Conservation (phyloP, 2,329 filamentous ascomycete species). For the Fragosphaeria purpurea region DNA sequence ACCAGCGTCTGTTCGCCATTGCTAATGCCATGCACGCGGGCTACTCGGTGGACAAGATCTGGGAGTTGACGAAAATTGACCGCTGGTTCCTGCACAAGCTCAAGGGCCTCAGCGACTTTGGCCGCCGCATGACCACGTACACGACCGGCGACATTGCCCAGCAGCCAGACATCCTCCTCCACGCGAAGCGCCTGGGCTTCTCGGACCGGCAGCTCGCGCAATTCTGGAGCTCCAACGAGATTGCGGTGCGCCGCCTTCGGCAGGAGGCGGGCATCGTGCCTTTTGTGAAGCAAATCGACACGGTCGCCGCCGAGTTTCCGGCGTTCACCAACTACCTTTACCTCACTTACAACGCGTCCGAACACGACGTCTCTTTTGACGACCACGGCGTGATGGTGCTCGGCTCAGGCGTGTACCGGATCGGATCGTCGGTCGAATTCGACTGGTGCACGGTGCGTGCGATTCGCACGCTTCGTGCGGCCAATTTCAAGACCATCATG, state of each 20-base stretch:
- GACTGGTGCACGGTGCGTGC: conserved; percentile 97
- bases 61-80: conserved; percentile 96
- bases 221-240: conserved; percentile 90
- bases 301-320: conserved; percentile 93
- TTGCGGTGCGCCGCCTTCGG: conserved; percentile 73
- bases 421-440: conserved; percentile 96
- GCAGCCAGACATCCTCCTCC: conserved; percentile 56
- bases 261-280: conserved; percentile 81
- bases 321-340: conserved; percentile 94
- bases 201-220: conserved; percentile 87
- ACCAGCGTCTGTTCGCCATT: conserved; percentile 94
- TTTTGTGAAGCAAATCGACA: conserved; percentile 96
- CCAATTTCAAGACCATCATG: conserved; percentile 91
- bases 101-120: conserved; percentile 83
- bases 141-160: conserved; percentile 54
- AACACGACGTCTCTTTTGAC: conserved; percentile 73
- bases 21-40: conserved; percentile 94
- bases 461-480: conserved; percentile 77
- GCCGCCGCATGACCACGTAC: conserved; percentile 64
- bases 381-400: conserved; percentile 95
- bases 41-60: conserved; percentile 93
- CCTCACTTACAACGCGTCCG: conserved; percentile 84
- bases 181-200: conserved; percentile 91
- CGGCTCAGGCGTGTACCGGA: conserved; percentile 91
- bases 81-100: conserved; percentile 96